Base-by-base conservation (phyloP, 768 basidiomycete genomes). In the Pleurotus tuoliensis region DNA sequence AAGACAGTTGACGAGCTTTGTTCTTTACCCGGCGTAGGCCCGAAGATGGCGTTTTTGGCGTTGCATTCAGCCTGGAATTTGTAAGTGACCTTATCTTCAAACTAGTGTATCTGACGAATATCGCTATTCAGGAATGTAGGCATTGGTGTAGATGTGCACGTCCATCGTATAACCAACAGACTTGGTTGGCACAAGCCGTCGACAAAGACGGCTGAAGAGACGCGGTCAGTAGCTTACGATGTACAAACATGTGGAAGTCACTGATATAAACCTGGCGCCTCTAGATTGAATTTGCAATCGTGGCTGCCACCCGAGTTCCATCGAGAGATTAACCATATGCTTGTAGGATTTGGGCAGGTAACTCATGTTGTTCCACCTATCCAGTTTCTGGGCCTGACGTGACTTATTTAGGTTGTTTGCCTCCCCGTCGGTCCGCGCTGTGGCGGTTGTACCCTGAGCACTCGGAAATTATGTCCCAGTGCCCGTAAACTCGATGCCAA, bases 61-160 rank as follows among this genome's bases (percentile, higher is more conserved):
- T 76, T 96, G 2, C 93, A 94, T 61, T 81, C 82, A 24, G 93
- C 92, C 1, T 96, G 92, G 92, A 80, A 88, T 60, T 59, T 92
- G 89, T 91, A 63, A 55, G 86, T 66, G 11, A 12, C 16, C 22
- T 25, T 49, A 20, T n/a, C 5, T 9, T 18, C 9, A 12, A 47
- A 1, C 39, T 55, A 20, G 25, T 27, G 25, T 41, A 18, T 53
- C 22, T 15, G 22, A 30, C 5, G 12, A 45, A 15, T n/a, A 27
- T n/a, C 47, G 37, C 0, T 34, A 6, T 50, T 5, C 64, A 93
- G 90, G 46, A 92, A 94, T 62, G 76, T 81, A 22, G 96, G 96
- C 1, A 96, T 98, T 34, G 96, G 95, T 0, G 96, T 98, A 0
- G 96, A 99, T 62, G 90, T 93, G 0, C 96, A 99, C 68, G 94